These are phyloP conservation scores for Desmodesmus armatus DNA, from an alignment of 139 green algal genomes.

Conservation along the genomic window DNA sequence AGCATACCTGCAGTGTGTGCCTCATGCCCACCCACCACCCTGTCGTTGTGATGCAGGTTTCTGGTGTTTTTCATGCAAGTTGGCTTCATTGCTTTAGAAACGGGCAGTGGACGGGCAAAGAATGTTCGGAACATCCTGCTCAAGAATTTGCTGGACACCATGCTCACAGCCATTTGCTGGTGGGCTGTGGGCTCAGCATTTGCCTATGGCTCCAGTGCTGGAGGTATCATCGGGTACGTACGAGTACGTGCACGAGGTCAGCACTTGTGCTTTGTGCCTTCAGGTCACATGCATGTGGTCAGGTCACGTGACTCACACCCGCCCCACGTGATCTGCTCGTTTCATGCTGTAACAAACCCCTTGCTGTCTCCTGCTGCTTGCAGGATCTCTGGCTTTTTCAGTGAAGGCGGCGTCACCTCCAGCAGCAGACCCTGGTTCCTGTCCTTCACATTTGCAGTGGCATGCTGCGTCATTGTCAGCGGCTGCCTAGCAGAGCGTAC, in stretches of 20 bases:
- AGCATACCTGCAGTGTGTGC: too few species aligned
- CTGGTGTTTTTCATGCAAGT: conserved; percentile 68
- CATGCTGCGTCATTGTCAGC: conserved; percentile 54
- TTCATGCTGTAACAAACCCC: too few species aligned
- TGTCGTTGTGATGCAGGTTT: conserved; percentile 45
- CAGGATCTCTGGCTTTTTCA: conserved; percentile 53
- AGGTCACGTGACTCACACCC: background rate
- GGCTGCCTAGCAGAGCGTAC: conserved; percentile 68
- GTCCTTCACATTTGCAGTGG: conserved; percentile 58
- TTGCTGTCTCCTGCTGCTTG: too few species aligned
- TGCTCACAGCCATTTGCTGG: conserved; percentile 59
- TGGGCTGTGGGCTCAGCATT: conserved; percentile 81
- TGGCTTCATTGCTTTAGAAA: conserved; percentile 60
- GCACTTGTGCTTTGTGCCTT: too few species aligned
- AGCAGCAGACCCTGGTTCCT: conserved; percentile 60
- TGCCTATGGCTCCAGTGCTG: conserved; percentile 56
- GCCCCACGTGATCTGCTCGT: background rate
- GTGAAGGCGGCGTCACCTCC: conserved; percentile 20
- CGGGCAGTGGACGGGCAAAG: conserved; percentile 57
- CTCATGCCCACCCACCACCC: too few species aligned
- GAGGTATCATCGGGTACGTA: conserved; percentile 69
- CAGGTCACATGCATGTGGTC: too few species aligned
- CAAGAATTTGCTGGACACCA: conserved; percentile 60
- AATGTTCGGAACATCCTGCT: conserved; percentile 65
- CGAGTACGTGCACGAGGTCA: background rate